phyloP scores from a whole-genome alignment of 768 basidiomycete species.

The Strobilomyces echinocephalus region DNA sequence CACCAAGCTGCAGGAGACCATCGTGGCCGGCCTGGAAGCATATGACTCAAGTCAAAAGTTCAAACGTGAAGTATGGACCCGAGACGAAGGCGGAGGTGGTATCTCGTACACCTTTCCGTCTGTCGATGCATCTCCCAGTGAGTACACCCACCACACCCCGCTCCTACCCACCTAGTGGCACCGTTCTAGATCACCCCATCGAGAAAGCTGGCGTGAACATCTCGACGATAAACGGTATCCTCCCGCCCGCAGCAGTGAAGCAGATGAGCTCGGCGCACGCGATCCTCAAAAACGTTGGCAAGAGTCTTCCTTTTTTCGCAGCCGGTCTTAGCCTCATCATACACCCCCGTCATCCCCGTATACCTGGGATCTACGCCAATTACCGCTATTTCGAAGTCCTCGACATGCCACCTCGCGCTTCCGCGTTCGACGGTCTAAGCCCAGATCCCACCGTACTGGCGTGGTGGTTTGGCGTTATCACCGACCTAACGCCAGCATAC shows the following conservation, averaged over 20 bases:
- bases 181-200: conserved; percentile 11
- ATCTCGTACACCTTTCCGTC: conserved; percentile 18
- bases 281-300: conserved; percentile 13
- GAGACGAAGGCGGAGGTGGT: conserved; percentile 16
- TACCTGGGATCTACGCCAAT: conserved; percentile 9
- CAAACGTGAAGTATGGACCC: conserved; percentile 15
- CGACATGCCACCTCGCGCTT: background rate
- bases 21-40: conserved; percentile 18
- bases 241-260: conserved; percentile 19
- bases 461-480: conserved; percentile 27
- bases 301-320: conserved; percentile 13
- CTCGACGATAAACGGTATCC: conserved; percentile 16
- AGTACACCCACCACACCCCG: background rate
- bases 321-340: conserved; percentile 20
- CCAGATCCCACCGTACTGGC: conserved; percentile 10
- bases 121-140: background rate
- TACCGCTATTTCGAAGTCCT: conserved; percentile 26
- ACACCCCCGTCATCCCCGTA: conserved; percentile 22
- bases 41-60: conserved; percentile 10
- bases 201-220: conserved; percentile 22
- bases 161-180: background rate
- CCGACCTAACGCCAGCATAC: conserved; percentile 49
- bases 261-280: conserved; percentile 21
- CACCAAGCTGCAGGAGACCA: conserved; percentile 17
- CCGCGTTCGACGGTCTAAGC: background rate